phyloP scores from a whole-genome alignment of 768 basidiomycete genomes.

The Dacryopinax primogenitus region DNA sequence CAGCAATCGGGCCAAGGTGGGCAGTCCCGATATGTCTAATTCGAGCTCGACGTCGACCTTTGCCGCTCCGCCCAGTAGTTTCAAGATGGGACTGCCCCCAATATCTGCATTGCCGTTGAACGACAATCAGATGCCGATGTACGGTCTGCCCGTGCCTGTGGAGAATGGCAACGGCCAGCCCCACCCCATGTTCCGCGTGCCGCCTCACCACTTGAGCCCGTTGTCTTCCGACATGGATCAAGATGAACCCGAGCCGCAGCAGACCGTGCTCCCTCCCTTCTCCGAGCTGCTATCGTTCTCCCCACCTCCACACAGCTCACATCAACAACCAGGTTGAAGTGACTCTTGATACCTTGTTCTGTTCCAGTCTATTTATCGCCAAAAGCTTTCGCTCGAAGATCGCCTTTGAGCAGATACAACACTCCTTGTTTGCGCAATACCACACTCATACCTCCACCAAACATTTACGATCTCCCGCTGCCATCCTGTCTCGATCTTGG shows the following conservation, averaged over 20 bases:
- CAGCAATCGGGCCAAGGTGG: constrained; percentile 54
- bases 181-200: neutral
- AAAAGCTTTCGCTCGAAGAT: neutral
- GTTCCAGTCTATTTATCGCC: neutral
- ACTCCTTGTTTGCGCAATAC: neutral
- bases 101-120: neutral
- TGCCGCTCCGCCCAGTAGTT: neutral
- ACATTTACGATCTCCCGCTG: neutral
- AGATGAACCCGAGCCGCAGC: neutral
- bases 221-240: neutral
- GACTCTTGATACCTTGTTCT: neutral
- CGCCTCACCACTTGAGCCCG: neutral
- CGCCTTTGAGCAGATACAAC: neutral
- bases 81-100: neutral
- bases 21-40: constrained; percentile 19
- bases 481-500: neutral
- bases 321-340: neutral
- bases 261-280: neutral
- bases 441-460: neutral
- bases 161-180: neutral
- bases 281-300: neutral
- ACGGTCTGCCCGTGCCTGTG: neutral
- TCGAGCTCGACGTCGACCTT: neutral
- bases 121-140: neutral
- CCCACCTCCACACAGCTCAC: neutral